Base-by-base conservation (phyloP, 1,139 yeast genomes). In the Candida buenavistaensis region DNA sequence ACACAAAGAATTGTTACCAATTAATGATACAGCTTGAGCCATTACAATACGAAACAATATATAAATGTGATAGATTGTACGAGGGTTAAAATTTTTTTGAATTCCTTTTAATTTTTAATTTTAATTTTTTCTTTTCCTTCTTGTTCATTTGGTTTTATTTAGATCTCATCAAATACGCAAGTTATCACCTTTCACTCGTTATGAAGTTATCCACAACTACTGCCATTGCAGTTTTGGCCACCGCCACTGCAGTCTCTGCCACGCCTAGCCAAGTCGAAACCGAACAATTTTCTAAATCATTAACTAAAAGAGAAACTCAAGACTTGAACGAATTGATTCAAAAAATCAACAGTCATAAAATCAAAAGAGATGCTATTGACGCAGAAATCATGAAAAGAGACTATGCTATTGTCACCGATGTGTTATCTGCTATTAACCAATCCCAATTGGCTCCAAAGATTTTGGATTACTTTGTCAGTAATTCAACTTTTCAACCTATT, bases 331-430 rank as follows among this genome's bases (percentile, higher is more conserved):
- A 51, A 11, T 47, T 60, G 24, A 31, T 49, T 17, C 51, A 46
- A 32, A 39, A 55, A 16, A 47, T 62, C 28, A 45, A 52, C 11
- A 51, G 52, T 23, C 44, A 62, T 38, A 57, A 50, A 37, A 39
- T 47, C 12, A 64, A 64, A 47, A 62, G 73, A 48, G 67, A 61
- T 33, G 58, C 52, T 22, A 44, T 57, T 23, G 53, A 55, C 26
- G 40, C 39, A 9, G 57, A 48, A 17, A 48, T 66, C 22, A 46
- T 53, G 26, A 50, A 55, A 37, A 59, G 63, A 49, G 65, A 66
- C 39, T 59, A 61, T 43, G 51, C 55, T 39, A 59, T 69, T 43
- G 74, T 68, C 30, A 69, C 75, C 36, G 58, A 62, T 38, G 68
- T 68, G 10, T 67, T 69, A 45, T 44, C 62, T 11, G 64, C 69